These are phyloP conservation scores for Tetrapisispora arboricola DNA, from an alignment of 805 yeast species.

Conservation along the genomic window DNA sequence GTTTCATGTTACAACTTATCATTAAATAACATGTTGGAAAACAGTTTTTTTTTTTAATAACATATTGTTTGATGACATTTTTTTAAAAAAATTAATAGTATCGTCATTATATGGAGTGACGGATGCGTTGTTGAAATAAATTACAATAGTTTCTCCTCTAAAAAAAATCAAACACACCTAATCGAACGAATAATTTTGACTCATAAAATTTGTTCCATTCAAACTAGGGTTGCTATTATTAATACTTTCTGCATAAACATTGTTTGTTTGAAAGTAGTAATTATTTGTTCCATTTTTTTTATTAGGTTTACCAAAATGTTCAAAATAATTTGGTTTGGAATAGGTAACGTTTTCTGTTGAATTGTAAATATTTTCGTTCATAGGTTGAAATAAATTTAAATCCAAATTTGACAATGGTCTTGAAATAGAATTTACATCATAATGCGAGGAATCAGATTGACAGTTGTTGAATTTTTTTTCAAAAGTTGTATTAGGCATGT, in stretches of 20 bases:
- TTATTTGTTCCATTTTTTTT: no score
- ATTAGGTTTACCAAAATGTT: not conserved
- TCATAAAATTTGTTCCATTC: not conserved
- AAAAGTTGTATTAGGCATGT: not conserved
- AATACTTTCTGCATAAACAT: not conserved
- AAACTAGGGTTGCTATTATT: not conserved
- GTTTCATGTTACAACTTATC: not conserved
- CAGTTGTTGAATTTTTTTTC: no score
- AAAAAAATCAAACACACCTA: not conserved
- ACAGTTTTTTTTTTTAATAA: not conserved
- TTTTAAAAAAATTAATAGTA: not conserved
- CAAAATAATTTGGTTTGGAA: not conserved
- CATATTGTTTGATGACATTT: not conserved
- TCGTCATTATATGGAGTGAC: not conserved
- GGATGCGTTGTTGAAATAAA: not conserved
- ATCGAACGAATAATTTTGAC: not conserved
- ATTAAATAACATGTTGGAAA: not conserved
- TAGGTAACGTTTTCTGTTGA: not conserved
- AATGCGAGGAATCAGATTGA: not conserved
- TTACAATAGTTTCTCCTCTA: no score
- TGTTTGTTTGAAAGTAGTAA: not conserved
- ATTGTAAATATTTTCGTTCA: slow-evolving; percentile 1
- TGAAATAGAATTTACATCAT: not conserved
- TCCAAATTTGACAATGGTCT: slow-evolving; percentile 1
- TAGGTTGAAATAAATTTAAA: slow-evolving; percentile 1